Base-by-base conservation (phyloP, 176 grass and related monocot species). In the Triticum monococcum region DNA sequence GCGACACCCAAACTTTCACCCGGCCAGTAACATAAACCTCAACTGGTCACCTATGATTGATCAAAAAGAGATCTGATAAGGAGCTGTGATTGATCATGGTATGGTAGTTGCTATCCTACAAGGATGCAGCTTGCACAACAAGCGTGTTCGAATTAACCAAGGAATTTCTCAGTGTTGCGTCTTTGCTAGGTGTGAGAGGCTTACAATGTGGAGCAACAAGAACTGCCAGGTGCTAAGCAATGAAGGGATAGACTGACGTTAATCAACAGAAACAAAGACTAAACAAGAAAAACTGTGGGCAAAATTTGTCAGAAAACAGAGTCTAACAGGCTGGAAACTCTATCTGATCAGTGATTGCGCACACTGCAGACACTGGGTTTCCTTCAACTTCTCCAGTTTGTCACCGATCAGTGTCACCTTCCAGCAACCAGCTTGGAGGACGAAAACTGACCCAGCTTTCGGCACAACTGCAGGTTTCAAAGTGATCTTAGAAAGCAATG, bases 351-450 rank as follows among this genome's bases (percentile, higher is more conserved):
- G 77, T 35, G 90, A 69, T 35, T 91, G 91, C 7, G 88, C 75
- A 11, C 73, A 78, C 79, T 78, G 67, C 48, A 73, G 80, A 28
- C 65, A 79, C 32, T 77, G 85, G 38, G 12, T 79, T 33, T 88
- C 86, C 86, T 92, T 80, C 65, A 41, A 72, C 80, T 76, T 92
- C 79, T 84, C 83, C 83, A 98, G 83, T 68, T 89, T 95, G 80
- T 94, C 86, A 0, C 96, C 89, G 8, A 87, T 90, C 45, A 95
- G 84, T 70, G 93, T 95, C 5, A 95, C 87, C 78, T 87, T 95
- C 91, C 89, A 98, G 69, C 72, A 87, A 20, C 86, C 91, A 9
- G 86, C 91, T 95, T 94, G 93, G 79, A 98, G 89, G 75, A 98
- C 75, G 88, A 98, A 98, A 33, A 98, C 89, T 8, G 93, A 50